Percentiles rank a stretch among this genome's conserved stretches.
Conservation (phyloP, 495 filamentous ascomycete genomes). For the Penicillium herquei region DNA sequence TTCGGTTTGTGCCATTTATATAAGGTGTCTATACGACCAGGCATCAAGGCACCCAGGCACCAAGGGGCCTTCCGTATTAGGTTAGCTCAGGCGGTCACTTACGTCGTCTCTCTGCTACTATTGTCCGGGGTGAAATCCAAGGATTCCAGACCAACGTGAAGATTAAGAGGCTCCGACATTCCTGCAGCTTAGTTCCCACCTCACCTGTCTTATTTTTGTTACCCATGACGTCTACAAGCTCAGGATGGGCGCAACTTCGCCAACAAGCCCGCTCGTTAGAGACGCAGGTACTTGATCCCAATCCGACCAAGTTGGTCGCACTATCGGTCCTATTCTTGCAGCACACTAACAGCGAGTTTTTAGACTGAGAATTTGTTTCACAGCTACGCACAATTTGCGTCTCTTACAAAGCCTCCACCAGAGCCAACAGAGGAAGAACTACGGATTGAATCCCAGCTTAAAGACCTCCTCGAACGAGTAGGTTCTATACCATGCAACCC, state of each 20-base stretch:
- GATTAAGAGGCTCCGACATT: constrained; percentile 1
- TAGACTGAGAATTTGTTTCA: constrained; percentile 94
- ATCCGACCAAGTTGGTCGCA: constrained; percentile 3
- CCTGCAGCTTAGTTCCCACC: not conserved
- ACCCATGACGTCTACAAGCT: constrained; percentile 71
- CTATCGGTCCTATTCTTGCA: not conserved
- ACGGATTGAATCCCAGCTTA: constrained; percentile 72
- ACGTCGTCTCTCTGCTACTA: constrained; percentile 2
- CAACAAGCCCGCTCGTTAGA: constrained; percentile 90
- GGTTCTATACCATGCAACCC: constrained; percentile 11
- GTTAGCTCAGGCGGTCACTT: constrained; percentile 10
- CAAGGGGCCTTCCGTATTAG: constrained; percentile 6
- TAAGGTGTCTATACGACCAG: not conserved
- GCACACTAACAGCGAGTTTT: constrained; percentile 6
- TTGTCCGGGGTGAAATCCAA: constrained; percentile 13
- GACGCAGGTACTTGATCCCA: constrained; percentile 66
- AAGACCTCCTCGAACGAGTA: constrained; percentile 71
- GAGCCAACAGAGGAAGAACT: constrained; percentile 86
- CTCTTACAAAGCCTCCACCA: constrained; percentile 70
- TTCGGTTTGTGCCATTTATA: not conserved
- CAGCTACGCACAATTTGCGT: constrained; percentile 93
- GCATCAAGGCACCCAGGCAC: not conserved
- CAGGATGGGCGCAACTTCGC: constrained; percentile 92
- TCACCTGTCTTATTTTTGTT: not conserved
- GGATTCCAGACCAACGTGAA: not conserved